Evolutionary conservation across 176 grass and related monocot genomes (phyloP).

Genomic region (bread wheat (Triticum aestivum)): IWGSC_CS_RefSeq_v2.1 NC_057806.1:43952345-43952844

Average conservation of each 20-base stretch:
- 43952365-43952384: not conserved
- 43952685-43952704: not conserved
- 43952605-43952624: constrained; percentile 23
- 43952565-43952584: constrained; percentile 16
- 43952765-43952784: not conserved
- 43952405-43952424: constrained; percentile 24
- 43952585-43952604: constrained; percentile 19
- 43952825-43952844: not conserved
- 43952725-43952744: not conserved
- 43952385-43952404: constrained; percentile 8
- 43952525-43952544: constrained; percentile 24
- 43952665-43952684: not conserved
- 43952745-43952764: not conserved
- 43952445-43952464: constrained; percentile 24
- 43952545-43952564: constrained; percentile 19
- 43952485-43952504: constrained; percentile 23
- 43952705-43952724: not conserved
- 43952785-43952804: not conserved
- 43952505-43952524: constrained; percentile 19
- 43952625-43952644: constrained; percentile 15
- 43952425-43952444: constrained; percentile 25
- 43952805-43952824: not conserved
- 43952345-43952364: not conserved
- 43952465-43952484: constrained; percentile 23
- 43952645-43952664: not conserved